These are phyloP conservation scores for Phialophora expanda DNA, from an alignment of 2,329 filamentous ascomycete genomes.

Conservation along the genomic window DNA sequence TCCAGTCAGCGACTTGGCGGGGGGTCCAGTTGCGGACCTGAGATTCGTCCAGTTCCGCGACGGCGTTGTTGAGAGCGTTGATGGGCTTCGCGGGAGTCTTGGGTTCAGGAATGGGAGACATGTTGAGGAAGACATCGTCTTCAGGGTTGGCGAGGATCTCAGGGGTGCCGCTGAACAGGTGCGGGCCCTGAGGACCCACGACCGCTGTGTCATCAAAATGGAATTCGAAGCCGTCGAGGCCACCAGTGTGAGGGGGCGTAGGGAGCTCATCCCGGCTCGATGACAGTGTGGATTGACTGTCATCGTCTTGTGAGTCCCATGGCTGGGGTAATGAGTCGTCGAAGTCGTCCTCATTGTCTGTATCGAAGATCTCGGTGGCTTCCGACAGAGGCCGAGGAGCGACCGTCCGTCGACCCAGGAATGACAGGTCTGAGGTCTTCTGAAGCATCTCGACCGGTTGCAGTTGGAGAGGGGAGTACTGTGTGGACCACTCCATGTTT, in stretches of 20 bases:
- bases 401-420: slow-evolving; percentile 32
- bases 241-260: slow-evolving; percentile 76
- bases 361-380: slow-evolving; percentile 46
- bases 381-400: slow-evolving; percentile 42
- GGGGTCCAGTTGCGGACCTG: slow-evolving; percentile 45
- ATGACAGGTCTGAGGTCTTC: slow-evolving; percentile 33
- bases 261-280: slow-evolving; percentile 84
- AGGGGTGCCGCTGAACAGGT: slow-evolving; percentile 74
- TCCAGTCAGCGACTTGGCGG: slow-evolving; percentile 65
- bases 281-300: slow-evolving; percentile 78
- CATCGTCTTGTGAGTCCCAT: slow-evolving; percentile 42
- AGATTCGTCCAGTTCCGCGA: slow-evolving; percentile 42
- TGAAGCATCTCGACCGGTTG: slow-evolving; percentile 36
- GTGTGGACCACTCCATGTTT: slow-evolving; percentile 36
- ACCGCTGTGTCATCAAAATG: slow-evolving; percentile 57
- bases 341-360: slow-evolving; percentile 45
- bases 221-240: slow-evolving; percentile 66
- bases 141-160: slow-evolving; percentile 30
- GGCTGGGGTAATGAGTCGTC: slow-evolving; percentile 38
- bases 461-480: slow-evolving; percentile 20
- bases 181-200: slow-evolving; percentile 79
- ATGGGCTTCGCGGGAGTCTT: slow-evolving; percentile 30
- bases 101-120: slow-evolving; percentile 25
- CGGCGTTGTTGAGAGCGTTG: slow-evolving; percentile 39
- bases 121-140: slow-evolving; percentile 33